These are phyloP conservation scores for Lizanozyma gosingica DNA, from an alignment of 1,139 yeast species.

Conservation along the genomic window DNA sequence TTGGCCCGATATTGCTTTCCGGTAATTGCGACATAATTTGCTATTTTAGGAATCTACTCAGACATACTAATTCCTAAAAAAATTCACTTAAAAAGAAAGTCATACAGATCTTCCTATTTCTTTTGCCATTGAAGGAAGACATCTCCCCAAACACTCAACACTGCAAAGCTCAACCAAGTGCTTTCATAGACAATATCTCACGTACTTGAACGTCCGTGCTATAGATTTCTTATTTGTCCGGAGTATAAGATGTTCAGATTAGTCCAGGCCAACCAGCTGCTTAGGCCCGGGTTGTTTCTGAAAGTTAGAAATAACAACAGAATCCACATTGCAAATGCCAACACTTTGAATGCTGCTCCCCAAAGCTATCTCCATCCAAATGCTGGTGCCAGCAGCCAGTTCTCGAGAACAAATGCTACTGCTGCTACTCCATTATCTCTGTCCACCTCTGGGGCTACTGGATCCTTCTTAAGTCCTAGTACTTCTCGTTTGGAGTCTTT, in stretches of 20 bases:
- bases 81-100: too few relatives aligned
- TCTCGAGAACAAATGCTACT: constrained; percentile 4
- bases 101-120: too few relatives aligned
- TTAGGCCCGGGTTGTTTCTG: constrained; percentile 32
- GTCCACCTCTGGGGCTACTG: neutral
- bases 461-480: neutral
- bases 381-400: neutral
- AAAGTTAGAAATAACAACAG: constrained; percentile 25
- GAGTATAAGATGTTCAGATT: constrained; percentile 27
- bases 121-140: too few relatives aligned
- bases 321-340: constrained; percentile 3
- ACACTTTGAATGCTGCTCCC: constrained; percentile 4
- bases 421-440: neutral
- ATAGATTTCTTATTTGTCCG: too few relatives aligned
- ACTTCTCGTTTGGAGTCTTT: constrained; percentile 1
- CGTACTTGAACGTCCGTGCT: too few relatives aligned
- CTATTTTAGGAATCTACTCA: too few relatives aligned
- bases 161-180: too few relatives aligned
- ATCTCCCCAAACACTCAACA: too few relatives aligned
- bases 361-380: neutral
- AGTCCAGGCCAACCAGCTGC: constrained; percentile 28
- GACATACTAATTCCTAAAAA: too few relatives aligned
- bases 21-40: too few relatives aligned
- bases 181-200: too few relatives aligned
- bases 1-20: too few relatives aligned